phyloP scores from a whole-genome alignment of 176 grass and related monocot genomes.

The Neostapfia colusana region DNA sequence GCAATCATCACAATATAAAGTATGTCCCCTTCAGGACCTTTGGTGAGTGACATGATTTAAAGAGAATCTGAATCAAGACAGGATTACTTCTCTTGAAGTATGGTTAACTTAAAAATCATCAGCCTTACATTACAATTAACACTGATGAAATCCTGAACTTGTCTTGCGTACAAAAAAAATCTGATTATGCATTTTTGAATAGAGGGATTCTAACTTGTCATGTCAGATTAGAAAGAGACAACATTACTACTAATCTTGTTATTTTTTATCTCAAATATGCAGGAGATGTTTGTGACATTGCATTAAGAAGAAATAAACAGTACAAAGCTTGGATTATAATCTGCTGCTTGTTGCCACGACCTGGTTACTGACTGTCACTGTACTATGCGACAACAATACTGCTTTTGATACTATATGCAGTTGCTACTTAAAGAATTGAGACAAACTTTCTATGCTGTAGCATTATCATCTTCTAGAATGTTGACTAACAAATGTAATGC shows the following conservation, averaged over 20 bases:
- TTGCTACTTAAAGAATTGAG: slow-evolving; percentile 27
- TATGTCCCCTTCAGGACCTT: neutral
- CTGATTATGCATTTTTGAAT: slow-evolving; percentile 9
- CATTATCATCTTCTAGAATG: neutral
- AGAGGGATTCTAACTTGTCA: slow-evolving; percentile 21
- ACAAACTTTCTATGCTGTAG: slow-evolving; percentile 1
- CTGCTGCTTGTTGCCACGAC: neutral
- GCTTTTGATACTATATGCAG: neutral
- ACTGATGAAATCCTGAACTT: slow-evolving; percentile 2
- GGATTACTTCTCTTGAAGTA: neutral
- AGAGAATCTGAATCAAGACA: slow-evolving; percentile 13
- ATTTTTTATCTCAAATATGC: neutral
- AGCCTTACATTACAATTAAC: neutral
- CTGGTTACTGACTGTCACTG: slow-evolving; percentile 2
- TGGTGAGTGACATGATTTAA: slow-evolving; percentile 24
- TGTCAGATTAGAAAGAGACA: neutral
- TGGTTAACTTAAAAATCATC: neutral
- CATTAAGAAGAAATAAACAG: neutral
- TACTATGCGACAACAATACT: neutral
- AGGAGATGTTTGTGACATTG: neutral
- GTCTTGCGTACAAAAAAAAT: slow-evolving; percentile 34
- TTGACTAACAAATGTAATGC: neutral
- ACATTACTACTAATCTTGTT: neutral
- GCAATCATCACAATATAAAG: neutral
- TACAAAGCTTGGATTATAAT: neutral